A percentile compares a stretch with the other conserved stretches of the same genome.
These are phyloP conservation scores for Lycium barbarum DNA, from an alignment of 257 asterid species.

Conservation along the genomic window DNA sequence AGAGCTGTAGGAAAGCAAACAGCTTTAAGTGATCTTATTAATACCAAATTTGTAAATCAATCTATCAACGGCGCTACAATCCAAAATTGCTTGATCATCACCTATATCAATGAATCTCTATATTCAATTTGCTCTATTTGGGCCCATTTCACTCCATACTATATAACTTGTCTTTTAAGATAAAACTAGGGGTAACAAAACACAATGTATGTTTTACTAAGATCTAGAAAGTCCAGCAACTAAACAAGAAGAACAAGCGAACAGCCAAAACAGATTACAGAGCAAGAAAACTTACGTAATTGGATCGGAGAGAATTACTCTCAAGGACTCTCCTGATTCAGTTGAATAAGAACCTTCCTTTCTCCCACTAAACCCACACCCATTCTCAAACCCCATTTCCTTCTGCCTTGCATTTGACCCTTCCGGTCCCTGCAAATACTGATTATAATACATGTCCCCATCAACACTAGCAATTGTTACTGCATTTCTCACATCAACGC, in stretches of 20 bases:
- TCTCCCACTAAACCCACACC: slow-evolving; percentile 79
- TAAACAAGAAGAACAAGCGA: background rate
- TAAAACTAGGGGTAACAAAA: background rate
- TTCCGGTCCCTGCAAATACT: slow-evolving; percentile 58
- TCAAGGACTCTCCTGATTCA: slow-evolving; percentile 79
- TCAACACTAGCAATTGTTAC: slow-evolving; percentile 47
- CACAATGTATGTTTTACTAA: background rate
- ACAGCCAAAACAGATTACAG: background rate
- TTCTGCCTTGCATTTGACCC: slow-evolving; percentile 66
- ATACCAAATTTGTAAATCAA: background rate
- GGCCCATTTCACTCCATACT: background rate
- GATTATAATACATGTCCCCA: slow-evolving; percentile 58
- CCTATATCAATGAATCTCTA: background rate
- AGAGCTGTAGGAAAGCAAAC: background rate
- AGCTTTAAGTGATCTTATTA: background rate
- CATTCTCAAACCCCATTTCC: slow-evolving; percentile 58
- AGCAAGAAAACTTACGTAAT: slow-evolving; percentile 61
- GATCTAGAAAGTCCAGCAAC: background rate
- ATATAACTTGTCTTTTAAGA: slow-evolving; percentile 7
- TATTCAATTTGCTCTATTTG: background rate
- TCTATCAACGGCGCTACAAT: background rate
- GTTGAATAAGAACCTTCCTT: slow-evolving; percentile 56
- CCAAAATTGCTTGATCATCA: background rate
- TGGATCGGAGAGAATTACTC: slow-evolving; percentile 84
- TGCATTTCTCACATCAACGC: slow-evolving; percentile 50